Evolutionary conservation across 805 yeast species (phyloP).

Genomic region (Candida qinlingensis): DNA sequence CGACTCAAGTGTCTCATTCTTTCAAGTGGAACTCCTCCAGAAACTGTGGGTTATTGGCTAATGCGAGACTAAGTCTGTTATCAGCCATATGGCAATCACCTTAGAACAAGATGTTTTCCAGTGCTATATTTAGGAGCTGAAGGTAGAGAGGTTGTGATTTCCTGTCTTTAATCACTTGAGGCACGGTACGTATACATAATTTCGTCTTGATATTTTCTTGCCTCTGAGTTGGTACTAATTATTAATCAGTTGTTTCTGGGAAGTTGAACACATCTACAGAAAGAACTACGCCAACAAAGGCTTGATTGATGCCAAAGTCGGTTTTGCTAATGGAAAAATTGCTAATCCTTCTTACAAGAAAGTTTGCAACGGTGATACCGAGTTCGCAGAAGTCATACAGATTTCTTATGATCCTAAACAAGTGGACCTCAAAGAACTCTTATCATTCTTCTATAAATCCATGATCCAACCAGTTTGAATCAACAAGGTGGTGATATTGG

Average conservation of each 20-base stretch:
- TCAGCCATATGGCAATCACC: too few relatives aligned
- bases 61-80: too few relatives aligned
- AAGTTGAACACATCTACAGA: conserved; percentile 77
- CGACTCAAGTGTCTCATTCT: too few relatives aligned
- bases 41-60: too few relatives aligned
- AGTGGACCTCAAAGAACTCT: conserved; percentile 54
- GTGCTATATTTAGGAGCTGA: too few relatives aligned
- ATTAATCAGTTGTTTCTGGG: conserved; percentile 63
- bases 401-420: conserved; percentile 69
- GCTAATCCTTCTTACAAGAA: conserved; percentile 54
- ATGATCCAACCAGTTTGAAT: conserved; percentile 86
- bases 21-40: too few relatives aligned
- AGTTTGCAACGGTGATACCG: conserved; percentile 76
- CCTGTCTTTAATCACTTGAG: conserved; percentile 35
- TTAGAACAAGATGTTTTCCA: too few relatives aligned
- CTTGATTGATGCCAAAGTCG: conserved; percentile 74
- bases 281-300: conserved; percentile 64
- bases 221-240: not conserved
- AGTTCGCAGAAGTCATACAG: conserved; percentile 77
- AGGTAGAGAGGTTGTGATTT: too few relatives aligned
- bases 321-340: conserved; percentile 77
- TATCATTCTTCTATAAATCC: conserved; percentile 88
- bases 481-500: conserved; percentile 87
- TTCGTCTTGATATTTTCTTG: conserved; percentile 32
- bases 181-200: conserved; percentile 40